phyloP scores from a whole-genome alignment of 2,329 filamentous ascomycete species.

The Chaetomium olivaceum region DNA sequence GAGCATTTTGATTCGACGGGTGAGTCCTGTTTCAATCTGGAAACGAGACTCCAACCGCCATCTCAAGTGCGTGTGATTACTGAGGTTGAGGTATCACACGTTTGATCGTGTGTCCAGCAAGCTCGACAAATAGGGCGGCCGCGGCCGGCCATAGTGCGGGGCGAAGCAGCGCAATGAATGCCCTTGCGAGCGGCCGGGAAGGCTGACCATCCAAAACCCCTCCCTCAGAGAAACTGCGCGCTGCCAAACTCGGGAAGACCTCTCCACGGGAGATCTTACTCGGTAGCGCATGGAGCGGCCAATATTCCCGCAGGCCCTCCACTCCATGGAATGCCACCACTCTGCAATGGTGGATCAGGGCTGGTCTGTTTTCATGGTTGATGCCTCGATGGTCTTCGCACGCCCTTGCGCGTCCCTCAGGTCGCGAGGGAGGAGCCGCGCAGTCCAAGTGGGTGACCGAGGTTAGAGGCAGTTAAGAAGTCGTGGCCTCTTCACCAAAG shows the following conservation, averaged over 20 bases:
- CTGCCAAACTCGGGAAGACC: not conserved
- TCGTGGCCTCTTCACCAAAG: slow-evolving; percentile 15
- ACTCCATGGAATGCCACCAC: not conserved
- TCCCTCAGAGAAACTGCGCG: not conserved
- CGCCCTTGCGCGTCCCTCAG: slow-evolving; percentile 21
- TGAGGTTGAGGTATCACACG: not conserved
- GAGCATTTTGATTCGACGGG: slow-evolving; percentile 28
- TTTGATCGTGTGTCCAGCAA: not conserved
- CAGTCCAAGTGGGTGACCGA: slow-evolving; percentile 2
- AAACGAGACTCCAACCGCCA: not conserved
- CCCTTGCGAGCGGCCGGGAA: not conserved
- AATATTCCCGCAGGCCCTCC: slow-evolving; percentile 6
- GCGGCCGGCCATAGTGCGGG: not conserved
- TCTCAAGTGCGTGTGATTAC: not conserved
- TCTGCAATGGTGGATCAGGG: not conserved
- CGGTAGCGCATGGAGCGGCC: too few relatives aligned
- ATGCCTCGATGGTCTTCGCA: slow-evolving; percentile 19
- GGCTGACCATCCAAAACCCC: slow-evolving; percentile 7
- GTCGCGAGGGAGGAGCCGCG: not conserved
- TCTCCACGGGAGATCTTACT: not conserved
- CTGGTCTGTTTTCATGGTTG: not conserved
- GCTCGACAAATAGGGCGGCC: not conserved
- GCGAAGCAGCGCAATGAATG: slow-evolving; percentile 7
- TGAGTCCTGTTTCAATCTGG: not conserved
- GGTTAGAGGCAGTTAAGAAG: slow-evolving; percentile 2